Conservation (phyloP, 352 stramenopile species). For the Globisporangium acanthophoron region DNA sequence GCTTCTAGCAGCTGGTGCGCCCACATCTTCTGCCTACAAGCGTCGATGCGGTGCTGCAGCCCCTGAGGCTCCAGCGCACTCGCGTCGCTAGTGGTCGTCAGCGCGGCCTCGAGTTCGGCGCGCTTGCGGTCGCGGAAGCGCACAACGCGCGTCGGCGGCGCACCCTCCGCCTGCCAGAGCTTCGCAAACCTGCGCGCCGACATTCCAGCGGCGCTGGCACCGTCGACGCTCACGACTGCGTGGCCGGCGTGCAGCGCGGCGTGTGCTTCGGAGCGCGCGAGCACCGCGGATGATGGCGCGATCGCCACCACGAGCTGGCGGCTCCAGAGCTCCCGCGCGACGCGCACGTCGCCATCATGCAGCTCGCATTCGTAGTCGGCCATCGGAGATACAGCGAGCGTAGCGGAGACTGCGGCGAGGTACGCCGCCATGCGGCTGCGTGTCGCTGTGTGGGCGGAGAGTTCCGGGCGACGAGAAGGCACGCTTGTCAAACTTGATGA, state of each 20-base stretch:
- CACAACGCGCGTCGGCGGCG: neutral
- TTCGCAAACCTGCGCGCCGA: constrained; percentile 26
- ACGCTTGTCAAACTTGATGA: neutral
- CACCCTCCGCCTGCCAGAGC: constrained; percentile 17
- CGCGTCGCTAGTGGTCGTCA: constrained; percentile 16
- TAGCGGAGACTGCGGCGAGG: too few species aligned
- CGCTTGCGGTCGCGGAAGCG: constrained; percentile 29
- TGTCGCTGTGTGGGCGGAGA: neutral
- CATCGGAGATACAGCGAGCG: constrained; percentile 2
- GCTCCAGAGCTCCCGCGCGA: constrained; percentile 37
- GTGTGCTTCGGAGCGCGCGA: constrained; percentile 14
- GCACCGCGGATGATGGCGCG: constrained; percentile 9
- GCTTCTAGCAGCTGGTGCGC: constrained; percentile 20
- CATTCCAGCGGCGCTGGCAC: constrained; percentile 13
- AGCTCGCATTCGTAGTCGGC: constrained; percentile 31
- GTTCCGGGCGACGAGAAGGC: neutral
- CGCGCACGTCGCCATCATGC: constrained; percentile 14
- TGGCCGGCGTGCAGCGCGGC: constrained; percentile 22
- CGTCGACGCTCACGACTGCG: constrained; percentile 28
- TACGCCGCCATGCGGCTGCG: neutral
- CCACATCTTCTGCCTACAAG: constrained; percentile 28
- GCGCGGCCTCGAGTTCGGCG: constrained; percentile 24
- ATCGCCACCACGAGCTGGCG: constrained; percentile 34
- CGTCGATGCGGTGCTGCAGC: neutral
- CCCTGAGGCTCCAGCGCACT: neutral